A percentile compares a stretch with the other conserved stretches of the same genome.
Evolutionary conservation across 352 stramenopile genomes (phyloP).

Genomic region (Thalassiosira mediterranea): DNA sequence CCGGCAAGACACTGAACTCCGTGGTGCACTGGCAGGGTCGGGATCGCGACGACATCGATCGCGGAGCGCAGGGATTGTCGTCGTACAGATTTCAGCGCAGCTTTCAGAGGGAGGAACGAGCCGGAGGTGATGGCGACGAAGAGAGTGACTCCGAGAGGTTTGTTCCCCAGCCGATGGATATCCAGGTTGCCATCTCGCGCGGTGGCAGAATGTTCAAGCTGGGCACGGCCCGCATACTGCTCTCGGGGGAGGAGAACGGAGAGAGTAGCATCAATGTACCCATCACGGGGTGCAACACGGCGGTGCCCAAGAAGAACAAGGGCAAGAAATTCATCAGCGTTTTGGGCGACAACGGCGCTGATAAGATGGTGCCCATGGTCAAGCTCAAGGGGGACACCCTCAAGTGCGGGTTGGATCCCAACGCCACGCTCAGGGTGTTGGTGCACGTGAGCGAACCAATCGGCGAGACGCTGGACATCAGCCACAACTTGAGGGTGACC

Average conservation of each 20-base stretch:
- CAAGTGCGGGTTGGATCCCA: conserved; percentile 12
- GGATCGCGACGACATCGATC: not conserved
- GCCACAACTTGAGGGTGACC: conserved; percentile 5
- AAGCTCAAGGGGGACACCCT: conserved; percentile 23
- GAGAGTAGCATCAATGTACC: not conserved
- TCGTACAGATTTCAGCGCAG: not conserved
- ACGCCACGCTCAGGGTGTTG: conserved; percentile 12
- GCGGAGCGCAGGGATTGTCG: not conserved
- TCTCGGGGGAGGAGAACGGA: conserved; percentile 4
- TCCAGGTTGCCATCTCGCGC: conserved; percentile 3
- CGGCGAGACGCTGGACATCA: conserved; percentile 2
- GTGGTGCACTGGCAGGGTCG: not conserved
- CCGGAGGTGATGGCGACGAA: not conserved
- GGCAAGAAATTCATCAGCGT: not conserved
- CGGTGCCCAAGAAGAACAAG: not conserved
- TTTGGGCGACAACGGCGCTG: not conserved
- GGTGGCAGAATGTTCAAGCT: conserved; percentile 6
- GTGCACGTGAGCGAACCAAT: conserved; percentile 23
- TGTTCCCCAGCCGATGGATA: not conserved
- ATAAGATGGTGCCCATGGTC: conserved; percentile 19
- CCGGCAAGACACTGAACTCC: not conserved
- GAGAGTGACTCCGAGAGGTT: not conserved
- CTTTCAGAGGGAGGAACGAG: not conserved
- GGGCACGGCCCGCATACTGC: not conserved
- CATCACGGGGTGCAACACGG: conserved; percentile 3